Evolutionary conservation across 345 rosid genomes (phyloP).

Genomic region (Salix viminalis): DNA sequence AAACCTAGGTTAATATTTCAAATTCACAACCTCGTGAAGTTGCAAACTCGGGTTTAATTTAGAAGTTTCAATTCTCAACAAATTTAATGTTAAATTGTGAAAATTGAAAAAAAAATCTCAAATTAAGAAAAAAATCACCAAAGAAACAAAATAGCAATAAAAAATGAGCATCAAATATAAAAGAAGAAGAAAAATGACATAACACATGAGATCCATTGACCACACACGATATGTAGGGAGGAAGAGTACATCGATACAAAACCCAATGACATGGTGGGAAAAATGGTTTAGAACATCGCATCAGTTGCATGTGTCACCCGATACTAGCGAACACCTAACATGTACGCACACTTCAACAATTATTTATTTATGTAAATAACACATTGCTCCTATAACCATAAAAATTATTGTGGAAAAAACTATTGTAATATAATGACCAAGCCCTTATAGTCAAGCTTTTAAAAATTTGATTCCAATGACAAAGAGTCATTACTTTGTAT

Average conservation of each 20-base stretch:
- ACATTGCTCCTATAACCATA: fast-evolving
- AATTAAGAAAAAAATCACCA: too few relatives aligned
- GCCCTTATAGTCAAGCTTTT: fast-evolving
- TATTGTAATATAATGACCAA: neutral
- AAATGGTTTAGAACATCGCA: fast-evolving
- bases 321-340: too few relatives aligned
- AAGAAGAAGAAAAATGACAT: fast-evolving
- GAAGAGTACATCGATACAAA: fast-evolving
- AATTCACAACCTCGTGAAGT: fast-evolving
- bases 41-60: too few relatives aligned
- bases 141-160: too few relatives aligned
- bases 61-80: fast-evolving
- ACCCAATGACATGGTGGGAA: fast-evolving
- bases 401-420: too few relatives aligned
- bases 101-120: too few relatives aligned
- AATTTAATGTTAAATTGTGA: too few relatives aligned
- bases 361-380: neutral
- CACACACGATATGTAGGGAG: fast-evolving
- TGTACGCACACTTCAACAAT: too few relatives aligned
- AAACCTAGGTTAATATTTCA: too few relatives aligned
- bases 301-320: fast-evolving
- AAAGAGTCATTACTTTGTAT: neutral
- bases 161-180: too few relatives aligned
- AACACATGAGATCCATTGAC: fast-evolving
- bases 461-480: neutral